Base-by-base conservation (phyloP, 768 basidiomycete genomes). In the Mycena venus region DNA sequence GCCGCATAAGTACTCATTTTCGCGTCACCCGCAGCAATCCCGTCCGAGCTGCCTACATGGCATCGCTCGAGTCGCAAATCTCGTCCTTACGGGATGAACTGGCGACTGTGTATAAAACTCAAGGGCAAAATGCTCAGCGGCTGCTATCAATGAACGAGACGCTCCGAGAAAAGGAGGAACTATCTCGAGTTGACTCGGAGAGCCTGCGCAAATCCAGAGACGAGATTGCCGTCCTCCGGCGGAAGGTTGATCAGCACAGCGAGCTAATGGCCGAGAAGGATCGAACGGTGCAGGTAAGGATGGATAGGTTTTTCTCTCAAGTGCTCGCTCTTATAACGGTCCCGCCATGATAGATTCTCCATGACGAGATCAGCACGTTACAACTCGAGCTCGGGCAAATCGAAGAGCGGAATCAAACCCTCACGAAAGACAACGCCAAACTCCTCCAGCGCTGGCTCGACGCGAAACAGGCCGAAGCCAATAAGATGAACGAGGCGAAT, bases 371-470 rank as follows among this genome's bases (percentile, higher is more conserved):
- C 85, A 93, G 92, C 76, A 96, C 98, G 1, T 89, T 97, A 55
- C 94, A 95, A 70, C 89, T 99, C 60, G 98, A 99, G 83, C 90
- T 99, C 15, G 91, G 93, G 53, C 95, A 98, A 79, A 92, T 98
- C 29, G 94, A 95, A 68, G 92, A 96, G 73, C 92, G 95, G 40
- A 98, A 98, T 81, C 88, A 91, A 79, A 93, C 87, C n/a, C 89
- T 99, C 38, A 91, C 91, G 61, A 94, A 93, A 78, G 98, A 99
- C 83, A 99, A 99, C 78, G 97, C 97, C 29, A 94, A 96, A 79
- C 91, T 99, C 31, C 88, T 99, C 1, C 96, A 98, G 82, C 93
- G 98, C 21, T 99, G 98, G 98, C 88, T 99, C 11, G 98, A 99
- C 79, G 93, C 94, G 76, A 98, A 98, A 85, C 96, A 98, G 81